phyloP scores from a whole-genome alignment of 352 stramenopile species.

The Phytopythium ostracodes region DNA sequence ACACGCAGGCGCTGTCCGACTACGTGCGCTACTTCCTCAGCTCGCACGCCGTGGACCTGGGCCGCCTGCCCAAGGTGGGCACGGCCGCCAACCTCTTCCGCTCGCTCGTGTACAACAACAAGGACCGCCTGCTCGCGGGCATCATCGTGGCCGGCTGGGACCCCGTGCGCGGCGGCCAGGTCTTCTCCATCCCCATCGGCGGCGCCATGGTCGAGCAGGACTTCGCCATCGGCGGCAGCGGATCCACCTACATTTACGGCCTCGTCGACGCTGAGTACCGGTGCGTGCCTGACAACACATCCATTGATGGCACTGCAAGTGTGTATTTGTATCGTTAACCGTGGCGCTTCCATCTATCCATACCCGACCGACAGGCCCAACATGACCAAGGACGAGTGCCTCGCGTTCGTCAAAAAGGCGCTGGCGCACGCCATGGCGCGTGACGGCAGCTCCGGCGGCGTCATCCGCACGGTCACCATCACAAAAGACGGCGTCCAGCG shows the following conservation, averaged over 20 bases:
- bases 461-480: constrained; percentile 97
- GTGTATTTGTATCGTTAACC: neutral
- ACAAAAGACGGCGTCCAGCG: constrained; percentile 88
- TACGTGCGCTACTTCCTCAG: constrained; percentile 81
- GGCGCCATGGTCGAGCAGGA: constrained; percentile 96
- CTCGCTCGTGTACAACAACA: constrained; percentile 98
- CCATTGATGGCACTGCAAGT: neutral
- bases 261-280: constrained; percentile 94
- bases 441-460: constrained; percentile 97
- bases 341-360: neutral
- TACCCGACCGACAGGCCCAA: constrained; percentile 41
- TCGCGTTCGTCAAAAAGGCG: constrained; percentile 93
- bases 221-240: constrained; percentile 96
- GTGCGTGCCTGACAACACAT: too few species aligned
- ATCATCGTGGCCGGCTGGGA: constrained; percentile 99
- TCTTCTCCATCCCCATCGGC: constrained; percentile 96
- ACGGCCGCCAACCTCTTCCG: constrained; percentile 97
- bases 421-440: constrained; percentile 97
- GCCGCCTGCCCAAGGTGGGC: constrained; percentile 93
- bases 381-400: constrained; percentile 97
- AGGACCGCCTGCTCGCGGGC: constrained; percentile 92
- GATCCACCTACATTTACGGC: constrained; percentile 98
- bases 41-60: constrained; percentile 80
- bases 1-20: constrained; percentile 93
- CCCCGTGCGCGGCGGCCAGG: constrained; percentile 92